phyloP scores from a whole-genome alignment of 371 early-diverging fungal species.

The Mucor irregularis region DNA sequence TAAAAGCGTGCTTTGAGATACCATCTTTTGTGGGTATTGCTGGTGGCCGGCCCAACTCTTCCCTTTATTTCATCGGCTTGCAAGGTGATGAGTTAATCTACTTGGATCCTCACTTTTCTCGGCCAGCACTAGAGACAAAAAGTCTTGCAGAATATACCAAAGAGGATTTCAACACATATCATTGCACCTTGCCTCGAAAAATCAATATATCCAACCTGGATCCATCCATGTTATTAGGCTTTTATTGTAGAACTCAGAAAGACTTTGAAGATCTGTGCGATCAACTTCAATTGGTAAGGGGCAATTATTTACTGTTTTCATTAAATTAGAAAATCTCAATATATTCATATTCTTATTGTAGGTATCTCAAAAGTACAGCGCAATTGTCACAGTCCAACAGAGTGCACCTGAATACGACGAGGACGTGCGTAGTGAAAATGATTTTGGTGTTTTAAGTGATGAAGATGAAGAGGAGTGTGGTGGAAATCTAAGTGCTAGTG shows the following conservation, averaged over 20 bases:
- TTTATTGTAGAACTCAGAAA: slow-evolving; percentile 68
- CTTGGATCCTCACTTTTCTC: slow-evolving; percentile 92
- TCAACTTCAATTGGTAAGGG: slow-evolving; percentile 47
- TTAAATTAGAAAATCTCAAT: not conserved
- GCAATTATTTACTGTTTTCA: not conserved
- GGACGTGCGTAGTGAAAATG: slow-evolving; percentile 56
- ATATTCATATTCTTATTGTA: slow-evolving; percentile 3
- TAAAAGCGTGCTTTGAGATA: slow-evolving; percentile 77
- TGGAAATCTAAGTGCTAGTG: too few species aligned
- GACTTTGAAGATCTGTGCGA: slow-evolving; percentile 72
- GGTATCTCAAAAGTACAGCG: slow-evolving; percentile 49
- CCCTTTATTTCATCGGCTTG: slow-evolving; percentile 89
- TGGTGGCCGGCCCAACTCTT: slow-evolving; percentile 93
- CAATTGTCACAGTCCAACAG: slow-evolving; percentile 69
- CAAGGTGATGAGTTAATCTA: slow-evolving; percentile 85
- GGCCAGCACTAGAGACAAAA: slow-evolving; percentile 67
- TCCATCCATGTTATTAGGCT: slow-evolving; percentile 93
- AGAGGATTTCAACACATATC: slow-evolving; percentile 79
- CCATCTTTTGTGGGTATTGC: slow-evolving; percentile 88
- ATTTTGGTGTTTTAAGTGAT: slow-evolving; percentile 53
- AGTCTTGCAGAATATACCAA: slow-evolving; percentile 47
- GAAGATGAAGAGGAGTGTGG: slow-evolving; percentile 28
- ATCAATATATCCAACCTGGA: slow-evolving; percentile 78
- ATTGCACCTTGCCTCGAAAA: slow-evolving; percentile 75
- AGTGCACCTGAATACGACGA: slow-evolving; percentile 68